Evolutionary conservation across 495 filamentous ascomycete species (phyloP).

Genomic region (Pseudevernia furfuracea): DNA sequence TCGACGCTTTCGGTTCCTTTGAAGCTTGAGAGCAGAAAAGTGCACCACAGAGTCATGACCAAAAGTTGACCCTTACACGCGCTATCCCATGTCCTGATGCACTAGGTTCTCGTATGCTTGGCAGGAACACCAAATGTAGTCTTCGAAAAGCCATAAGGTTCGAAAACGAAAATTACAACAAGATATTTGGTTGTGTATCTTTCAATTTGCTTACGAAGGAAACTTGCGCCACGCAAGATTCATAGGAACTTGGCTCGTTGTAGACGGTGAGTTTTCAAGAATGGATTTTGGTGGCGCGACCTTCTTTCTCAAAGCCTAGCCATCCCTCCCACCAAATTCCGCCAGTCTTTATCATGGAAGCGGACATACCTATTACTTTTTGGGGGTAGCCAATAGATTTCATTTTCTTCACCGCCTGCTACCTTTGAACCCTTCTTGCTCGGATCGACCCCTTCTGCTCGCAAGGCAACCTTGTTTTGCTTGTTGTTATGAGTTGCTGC

Average conservation of each 20-base stretch:
- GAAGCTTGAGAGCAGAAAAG: background rate
- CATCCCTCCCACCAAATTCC: slow-evolving; percentile 38
- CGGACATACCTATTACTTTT: slow-evolving; percentile 48
- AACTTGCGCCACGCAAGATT: no score
- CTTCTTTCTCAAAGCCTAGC: slow-evolving; percentile 7
- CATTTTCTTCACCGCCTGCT: slow-evolving; percentile 38
- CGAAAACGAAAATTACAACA: no score
- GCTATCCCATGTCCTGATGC: no score
- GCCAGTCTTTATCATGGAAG: slow-evolving; percentile 54
- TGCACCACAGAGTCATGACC: background rate
- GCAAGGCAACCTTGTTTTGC: slow-evolving; percentile 68
- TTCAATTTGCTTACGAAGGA: no score
- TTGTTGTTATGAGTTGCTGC: slow-evolving; percentile 72
- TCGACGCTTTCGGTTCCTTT: background rate
- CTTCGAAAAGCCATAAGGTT: no score
- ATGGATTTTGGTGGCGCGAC: no score
- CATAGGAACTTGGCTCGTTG: no score
- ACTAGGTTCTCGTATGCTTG: no score
- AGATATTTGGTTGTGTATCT: no score
- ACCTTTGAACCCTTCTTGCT: slow-evolving; percentile 43
- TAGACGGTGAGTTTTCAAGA: no score
- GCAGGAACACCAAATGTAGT: no score
- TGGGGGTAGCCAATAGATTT: slow-evolving; percentile 49
- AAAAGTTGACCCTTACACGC: no score
- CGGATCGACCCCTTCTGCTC: slow-evolving; percentile 64